Evolutionary conservation across 1,284 basidiomycete species (phyloP).

Genomic region (Leccinum insolens): DNA sequence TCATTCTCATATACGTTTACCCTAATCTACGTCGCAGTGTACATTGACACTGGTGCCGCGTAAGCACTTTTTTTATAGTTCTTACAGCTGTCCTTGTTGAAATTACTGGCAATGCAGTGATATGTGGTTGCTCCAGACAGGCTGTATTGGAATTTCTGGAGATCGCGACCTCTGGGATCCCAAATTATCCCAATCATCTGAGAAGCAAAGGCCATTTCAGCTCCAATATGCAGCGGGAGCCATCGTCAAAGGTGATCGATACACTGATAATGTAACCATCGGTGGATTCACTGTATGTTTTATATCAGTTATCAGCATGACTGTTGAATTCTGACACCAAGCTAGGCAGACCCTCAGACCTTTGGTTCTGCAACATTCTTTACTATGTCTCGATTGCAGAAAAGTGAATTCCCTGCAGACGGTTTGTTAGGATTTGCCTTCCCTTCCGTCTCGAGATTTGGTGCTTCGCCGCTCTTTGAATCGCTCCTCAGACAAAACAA

Average conservation of each 20-base stretch:
- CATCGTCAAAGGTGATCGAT: not conserved
- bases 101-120: not conserved
- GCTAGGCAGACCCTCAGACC: not conserved
- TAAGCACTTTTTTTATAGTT: not conserved
- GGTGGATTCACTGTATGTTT: not conserved
- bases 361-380: not conserved
- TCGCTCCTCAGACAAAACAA: not conserved
- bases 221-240: not conserved
- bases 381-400: not conserved
- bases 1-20: not conserved
- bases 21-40: not conserved
- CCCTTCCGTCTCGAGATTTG: not conserved
- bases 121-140: not conserved
- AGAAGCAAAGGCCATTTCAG: not conserved
- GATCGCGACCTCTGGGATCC: not conserved
- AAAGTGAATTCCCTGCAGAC: not conserved
- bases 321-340: not conserved
- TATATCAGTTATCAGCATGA: not conserved
- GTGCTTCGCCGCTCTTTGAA: not conserved
- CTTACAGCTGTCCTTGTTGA: not conserved
- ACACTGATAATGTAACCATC: not conserved
- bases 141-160: not conserved
- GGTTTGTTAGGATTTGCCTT: not conserved
- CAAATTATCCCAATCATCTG: not conserved
- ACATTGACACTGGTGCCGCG: not conserved